Conservation (phyloP, 2,329 filamentous ascomycete species). For the Talaromyces atroroseus region DNA sequence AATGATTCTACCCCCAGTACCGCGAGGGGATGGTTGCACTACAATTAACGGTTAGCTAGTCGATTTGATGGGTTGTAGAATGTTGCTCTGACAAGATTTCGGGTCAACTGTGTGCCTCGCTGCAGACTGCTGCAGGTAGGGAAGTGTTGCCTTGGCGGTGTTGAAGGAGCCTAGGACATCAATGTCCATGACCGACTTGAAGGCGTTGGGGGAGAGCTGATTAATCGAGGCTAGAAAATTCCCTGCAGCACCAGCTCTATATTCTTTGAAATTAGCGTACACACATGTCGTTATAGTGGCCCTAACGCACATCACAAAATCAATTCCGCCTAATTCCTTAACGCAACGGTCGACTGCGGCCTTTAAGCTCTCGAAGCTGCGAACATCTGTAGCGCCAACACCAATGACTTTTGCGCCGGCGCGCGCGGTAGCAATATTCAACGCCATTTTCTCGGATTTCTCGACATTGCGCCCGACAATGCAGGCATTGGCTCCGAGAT, state of each 20-base stretch:
- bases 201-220: slow-evolving; percentile 77
- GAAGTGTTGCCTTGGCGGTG: slow-evolving; percentile 85
- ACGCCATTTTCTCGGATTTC: slow-evolving; percentile 77
- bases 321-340: slow-evolving; percentile 77
- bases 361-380: slow-evolving; percentile 63
- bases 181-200: slow-evolving; percentile 94
- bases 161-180: slow-evolving; percentile 92
- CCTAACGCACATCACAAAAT: slow-evolving; percentile 72
- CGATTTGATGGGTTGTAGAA: too few relatives aligned
- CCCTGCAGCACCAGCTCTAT: slow-evolving; percentile 82
- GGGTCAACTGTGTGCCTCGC: slow-evolving; percentile 56
- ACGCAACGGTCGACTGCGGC: slow-evolving; percentile 73
- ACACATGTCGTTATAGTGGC: slow-evolving; percentile 20
- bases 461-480: slow-evolving; percentile 86
- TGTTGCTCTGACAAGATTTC: slow-evolving; percentile 39
- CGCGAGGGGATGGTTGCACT: slow-evolving; percentile 37
- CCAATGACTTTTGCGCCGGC: slow-evolving; percentile 78
- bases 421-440: slow-evolving; percentile 74
- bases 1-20: slow-evolving; percentile 75
- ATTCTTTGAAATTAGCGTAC: background rate
- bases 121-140: slow-evolving; percentile 72
- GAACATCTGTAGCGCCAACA: slow-evolving; percentile 69
- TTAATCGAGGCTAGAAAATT: slow-evolving; percentile 89
- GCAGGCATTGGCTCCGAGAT: slow-evolving; percentile 86
- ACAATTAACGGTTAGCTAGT: background rate